Evolutionary conservation across 345 rosid genomes (phyloP).

Genomic region (Nasturtium officinale): DNA sequence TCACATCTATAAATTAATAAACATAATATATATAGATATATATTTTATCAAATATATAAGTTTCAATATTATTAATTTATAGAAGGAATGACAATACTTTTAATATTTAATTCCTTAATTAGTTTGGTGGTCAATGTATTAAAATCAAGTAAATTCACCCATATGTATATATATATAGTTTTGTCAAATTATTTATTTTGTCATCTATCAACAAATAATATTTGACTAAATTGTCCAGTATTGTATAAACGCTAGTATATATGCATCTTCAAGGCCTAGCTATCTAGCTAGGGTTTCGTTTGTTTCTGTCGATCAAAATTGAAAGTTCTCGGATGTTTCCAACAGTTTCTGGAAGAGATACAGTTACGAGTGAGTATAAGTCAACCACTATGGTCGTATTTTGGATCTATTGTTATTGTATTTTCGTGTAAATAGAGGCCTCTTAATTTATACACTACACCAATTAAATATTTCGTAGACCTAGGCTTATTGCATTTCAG

Average conservation of each 20-base stretch:
- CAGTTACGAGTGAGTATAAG: slow-evolving; percentile 8
- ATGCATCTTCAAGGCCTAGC: slow-evolving; percentile 11
- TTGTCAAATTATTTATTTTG: neutral
- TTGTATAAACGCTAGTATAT: neutral
- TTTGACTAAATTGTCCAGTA: slow-evolving; percentile 6
- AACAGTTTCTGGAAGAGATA: slow-evolving; percentile 5
- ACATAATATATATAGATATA: too few species aligned
- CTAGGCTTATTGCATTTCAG: too few species aligned
- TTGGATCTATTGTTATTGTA: too few species aligned
- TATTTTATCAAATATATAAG: too few species aligned
- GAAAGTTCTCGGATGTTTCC: slow-evolving; percentile 36
- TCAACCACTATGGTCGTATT: slow-evolving; percentile 36
- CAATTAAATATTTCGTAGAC: slow-evolving; percentile 21
- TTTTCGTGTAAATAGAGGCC: too few species aligned
- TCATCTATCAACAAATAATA: neutral
- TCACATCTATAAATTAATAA: too few species aligned
- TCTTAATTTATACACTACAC: slow-evolving; percentile 28
- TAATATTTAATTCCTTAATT: neutral
- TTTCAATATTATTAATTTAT: too few species aligned
- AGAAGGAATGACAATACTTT: too few species aligned
- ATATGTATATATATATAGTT: too few species aligned
- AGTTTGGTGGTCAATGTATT: neutral
- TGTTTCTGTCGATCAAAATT: slow-evolving; percentile 20
- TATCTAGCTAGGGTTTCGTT: slow-evolving; percentile 36
- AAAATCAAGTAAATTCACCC: neutral